Base-by-base conservation (phyloP, 2,329 filamentous ascomycete genomes). In the Cladosporium sp. region DNA sequence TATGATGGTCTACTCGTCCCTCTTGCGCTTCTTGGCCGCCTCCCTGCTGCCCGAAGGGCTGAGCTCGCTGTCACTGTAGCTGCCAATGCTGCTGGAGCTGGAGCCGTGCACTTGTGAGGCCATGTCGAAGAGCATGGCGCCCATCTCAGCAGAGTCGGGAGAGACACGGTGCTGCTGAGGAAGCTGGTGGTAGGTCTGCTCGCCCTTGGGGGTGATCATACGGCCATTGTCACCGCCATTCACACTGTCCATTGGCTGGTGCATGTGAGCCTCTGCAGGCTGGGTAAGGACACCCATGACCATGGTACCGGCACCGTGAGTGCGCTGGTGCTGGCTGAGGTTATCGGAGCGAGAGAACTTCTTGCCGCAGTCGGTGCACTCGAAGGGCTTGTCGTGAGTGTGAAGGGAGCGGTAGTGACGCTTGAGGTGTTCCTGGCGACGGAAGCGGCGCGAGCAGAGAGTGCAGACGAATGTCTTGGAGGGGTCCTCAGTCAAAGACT, bases 271-370 rank as follows among this genome's bases (percentile, higher is more conserved):
- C 55, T 75, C 72, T 53, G 65, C 67, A 28, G 72, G 71, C 65
- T 74, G 70, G 35, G 74, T 67, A 59, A 96, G 84, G 59, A 97
- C 86, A 74, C 92, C 91, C 90, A 98, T 94, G 74, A 96, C 89
- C 70, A 97, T 91, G 67, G 93, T 91, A 68, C 93, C 92, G 66
- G 89, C 90, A 65, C 93, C 93, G 76, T 99, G 95, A 5, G 95
- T 99, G 69, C 95, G 89, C 69, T 95, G 90, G 78, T 99, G 95
- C 81, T 99, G 95, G 28, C 93, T 91, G 18, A 99, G 87, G 84
- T 99, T 99, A 82, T 99, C 95, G 73, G 92, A 96, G 74, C 95
- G 90, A 23, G 94, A 98, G 83, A 98, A 99, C 84, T 96, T 97
- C 90, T 99, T 99, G 73, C 95, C 94, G 76, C 95, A 99, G 82